Percentiles rank a stretch among this genome's conserved stretches.
Conservation (phyloP, 1,284 basidiomycete genomes). For the Schizophyllum amplum region DNA sequence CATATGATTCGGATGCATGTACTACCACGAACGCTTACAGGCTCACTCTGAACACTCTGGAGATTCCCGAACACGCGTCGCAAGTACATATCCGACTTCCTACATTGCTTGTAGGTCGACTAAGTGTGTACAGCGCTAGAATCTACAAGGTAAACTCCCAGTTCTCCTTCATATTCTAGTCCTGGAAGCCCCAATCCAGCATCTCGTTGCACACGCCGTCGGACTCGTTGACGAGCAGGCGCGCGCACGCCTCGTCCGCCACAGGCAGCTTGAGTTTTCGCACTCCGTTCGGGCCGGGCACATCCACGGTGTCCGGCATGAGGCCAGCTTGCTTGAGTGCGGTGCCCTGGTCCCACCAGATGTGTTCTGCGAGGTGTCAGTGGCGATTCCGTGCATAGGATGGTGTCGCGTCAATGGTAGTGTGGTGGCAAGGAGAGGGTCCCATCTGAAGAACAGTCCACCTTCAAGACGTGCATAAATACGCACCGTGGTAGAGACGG, state of each 20-base stretch:
- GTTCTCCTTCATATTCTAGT: neutral
- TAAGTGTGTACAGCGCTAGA: no score
- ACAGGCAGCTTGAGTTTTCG: conserved; percentile 32
- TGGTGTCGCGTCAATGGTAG: neutral
- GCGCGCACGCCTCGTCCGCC: conserved; percentile 30
- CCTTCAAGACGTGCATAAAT: neutral
- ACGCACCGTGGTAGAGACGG: conserved; percentile 35
- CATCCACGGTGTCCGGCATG: conserved; percentile 20
- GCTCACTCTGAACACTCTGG: no score
- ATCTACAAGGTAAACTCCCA: no score
- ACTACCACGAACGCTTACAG: no score
- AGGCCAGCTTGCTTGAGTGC: conserved; percentile 33
- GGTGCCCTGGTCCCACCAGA: conserved; percentile 43
- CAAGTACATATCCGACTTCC: no score
- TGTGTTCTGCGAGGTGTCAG: conserved; percentile 32
- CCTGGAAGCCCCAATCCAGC: conserved; percentile 20
- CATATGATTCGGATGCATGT: no score
- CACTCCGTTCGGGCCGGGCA: conserved; percentile 12
- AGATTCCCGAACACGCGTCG: no score
- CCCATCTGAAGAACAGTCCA: neutral
- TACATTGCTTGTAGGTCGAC: no score
- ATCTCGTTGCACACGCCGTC: conserved; percentile 34
- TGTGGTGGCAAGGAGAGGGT: neutral
- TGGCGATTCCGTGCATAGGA: neutral
- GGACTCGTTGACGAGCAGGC: conserved; percentile 31